phyloP scores from a whole-genome alignment of 139 green algal genomes.

The Coelastrella sp. region DNA sequence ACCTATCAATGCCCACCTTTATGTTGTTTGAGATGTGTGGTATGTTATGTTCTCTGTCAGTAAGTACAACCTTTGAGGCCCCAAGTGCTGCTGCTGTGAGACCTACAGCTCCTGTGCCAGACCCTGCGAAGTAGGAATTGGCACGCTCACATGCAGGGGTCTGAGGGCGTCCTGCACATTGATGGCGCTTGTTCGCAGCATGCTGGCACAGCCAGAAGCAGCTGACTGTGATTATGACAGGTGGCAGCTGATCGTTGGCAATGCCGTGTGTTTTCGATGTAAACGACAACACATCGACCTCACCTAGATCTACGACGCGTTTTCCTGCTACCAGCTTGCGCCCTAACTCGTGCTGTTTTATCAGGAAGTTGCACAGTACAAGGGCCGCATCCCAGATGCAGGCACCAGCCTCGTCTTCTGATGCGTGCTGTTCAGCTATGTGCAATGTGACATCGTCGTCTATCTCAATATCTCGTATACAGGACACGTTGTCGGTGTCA shows the following conservation, averaged over 20 bases:
- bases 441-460: not conserved
- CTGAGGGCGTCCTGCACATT: too few species aligned
- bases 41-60: constrained; percentile 54
- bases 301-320: constrained; percentile 52
- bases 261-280: too few species aligned
- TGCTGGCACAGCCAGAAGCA: too few species aligned
- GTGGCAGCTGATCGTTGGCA: too few species aligned
- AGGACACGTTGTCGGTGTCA: not conserved
- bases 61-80: constrained; percentile 46
- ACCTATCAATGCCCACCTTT: constrained; percentile 23
- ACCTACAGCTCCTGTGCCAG: constrained; percentile 51
- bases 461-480: constrained; percentile 5
- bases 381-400: constrained; percentile 20
- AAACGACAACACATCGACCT: too few species aligned
- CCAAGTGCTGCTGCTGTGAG: constrained; percentile 58
- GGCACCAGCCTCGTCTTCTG: not conserved
- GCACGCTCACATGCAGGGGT: too few species aligned
- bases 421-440: constrained; percentile 4
- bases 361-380: constrained; percentile 19
- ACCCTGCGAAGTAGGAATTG: not conserved
- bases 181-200: too few species aligned
- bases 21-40: constrained; percentile 53
- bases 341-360: constrained; percentile 23
- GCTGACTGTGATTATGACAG: too few species aligned
- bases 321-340: constrained; percentile 5